These are phyloP conservation scores for Solanum acaule DNA, from an alignment of 257 asterid genomes.

Conservation along the genomic window DNA sequence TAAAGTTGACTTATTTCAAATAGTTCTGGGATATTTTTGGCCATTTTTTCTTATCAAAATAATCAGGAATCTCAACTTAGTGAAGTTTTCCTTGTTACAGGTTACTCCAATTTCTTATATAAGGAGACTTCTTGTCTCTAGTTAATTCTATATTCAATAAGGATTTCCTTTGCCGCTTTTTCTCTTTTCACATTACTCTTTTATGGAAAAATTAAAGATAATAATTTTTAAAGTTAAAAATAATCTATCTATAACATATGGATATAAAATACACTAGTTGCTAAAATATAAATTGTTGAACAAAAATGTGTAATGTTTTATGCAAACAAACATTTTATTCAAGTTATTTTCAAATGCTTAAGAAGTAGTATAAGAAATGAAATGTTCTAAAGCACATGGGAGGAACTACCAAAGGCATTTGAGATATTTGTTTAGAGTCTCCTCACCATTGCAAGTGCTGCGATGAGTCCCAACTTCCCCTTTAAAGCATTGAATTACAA, in stretches of 20 bases:
- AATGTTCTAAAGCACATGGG: not conserved
- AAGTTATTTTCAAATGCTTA: not conserved
- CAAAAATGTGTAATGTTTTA: not conserved
- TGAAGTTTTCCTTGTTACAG: not conserved
- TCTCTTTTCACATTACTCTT: not conserved
- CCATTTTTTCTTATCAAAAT: not conserved
- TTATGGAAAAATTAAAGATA: not conserved
- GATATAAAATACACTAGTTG: not conserved
- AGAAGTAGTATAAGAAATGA: not conserved
- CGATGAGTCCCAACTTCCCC: not conserved
- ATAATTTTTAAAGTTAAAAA: not conserved
- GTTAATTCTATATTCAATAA: not conserved
- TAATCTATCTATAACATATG: not conserved
- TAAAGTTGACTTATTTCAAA: not conserved
- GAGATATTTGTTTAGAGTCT: not conserved
- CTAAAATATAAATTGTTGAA: not conserved
- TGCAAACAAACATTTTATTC: not conserved
- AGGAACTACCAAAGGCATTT: not conserved
- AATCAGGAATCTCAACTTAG: not conserved
- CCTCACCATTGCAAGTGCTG: not conserved
- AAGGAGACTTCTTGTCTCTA: not conserved
- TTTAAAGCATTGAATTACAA: not conserved
- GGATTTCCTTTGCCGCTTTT: not conserved
- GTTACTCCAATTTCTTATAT: not conserved
- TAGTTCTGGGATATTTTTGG: not conserved